phyloP scores from a whole-genome alignment of 768 basidiomycete genomes.

The Dentipellis sp. region DNA sequence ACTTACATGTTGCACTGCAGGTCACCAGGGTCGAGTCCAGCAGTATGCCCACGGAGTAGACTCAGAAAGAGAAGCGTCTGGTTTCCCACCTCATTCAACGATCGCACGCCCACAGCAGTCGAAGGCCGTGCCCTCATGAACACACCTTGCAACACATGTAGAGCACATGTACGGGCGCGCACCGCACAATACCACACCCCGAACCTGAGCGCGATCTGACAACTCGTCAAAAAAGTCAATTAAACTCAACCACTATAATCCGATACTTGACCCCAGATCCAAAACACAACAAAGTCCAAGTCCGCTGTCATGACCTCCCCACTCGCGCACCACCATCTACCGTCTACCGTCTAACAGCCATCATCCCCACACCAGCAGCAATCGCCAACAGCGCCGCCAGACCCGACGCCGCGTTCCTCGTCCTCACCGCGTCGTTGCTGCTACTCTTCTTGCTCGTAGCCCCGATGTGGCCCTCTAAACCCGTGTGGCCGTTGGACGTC shows the following conservation, averaged over 20 bases:
- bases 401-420: not conserved
- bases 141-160: not conserved
- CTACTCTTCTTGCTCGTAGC: slow-evolving; percentile 32
- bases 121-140: too few species aligned
- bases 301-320: not conserved
- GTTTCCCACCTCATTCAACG: too few species aligned
- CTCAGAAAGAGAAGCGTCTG: too few species aligned
- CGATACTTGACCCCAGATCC: not conserved
- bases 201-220: not conserved
- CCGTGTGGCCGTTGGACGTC: slow-evolving; percentile 52
- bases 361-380: not conserved
- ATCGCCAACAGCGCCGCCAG: slow-evolving; percentile 1
- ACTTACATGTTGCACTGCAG: too few species aligned
- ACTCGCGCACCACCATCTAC: not conserved
- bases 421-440: slow-evolving; percentile 11
- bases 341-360: not conserved
- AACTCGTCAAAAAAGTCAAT: not conserved
- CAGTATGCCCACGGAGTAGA: too few species aligned
- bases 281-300: too few species aligned
- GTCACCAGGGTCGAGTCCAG: too few species aligned
- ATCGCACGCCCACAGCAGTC: too few species aligned
- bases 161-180: not conserved
- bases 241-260: not conserved
- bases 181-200: not conserved
- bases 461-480: slow-evolving; percentile 22